These are phyloP conservation scores for Calonectria pseudoreteaudii DNA, from an alignment of 2,329 filamentous ascomycete species.

Conservation along the genomic window DNA sequence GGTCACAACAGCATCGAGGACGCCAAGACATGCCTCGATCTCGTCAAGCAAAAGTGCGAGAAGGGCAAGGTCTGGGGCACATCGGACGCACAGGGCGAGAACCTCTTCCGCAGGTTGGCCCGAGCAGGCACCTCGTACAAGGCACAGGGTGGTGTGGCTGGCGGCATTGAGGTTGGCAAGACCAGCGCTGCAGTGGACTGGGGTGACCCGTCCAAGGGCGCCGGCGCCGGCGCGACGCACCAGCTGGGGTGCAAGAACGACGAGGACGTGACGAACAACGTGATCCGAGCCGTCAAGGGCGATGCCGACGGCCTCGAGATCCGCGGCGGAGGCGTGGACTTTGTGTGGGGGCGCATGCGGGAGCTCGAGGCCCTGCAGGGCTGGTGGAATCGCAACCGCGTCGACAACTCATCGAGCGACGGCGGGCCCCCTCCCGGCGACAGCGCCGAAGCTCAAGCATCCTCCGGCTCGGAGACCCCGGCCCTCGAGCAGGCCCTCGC, in stretches of 20 bases:
- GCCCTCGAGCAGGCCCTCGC: conserved; percentile 60
- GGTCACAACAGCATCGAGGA: conserved; percentile 97
- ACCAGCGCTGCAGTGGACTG: conserved; percentile 87
- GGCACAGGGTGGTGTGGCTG: conserved; percentile 67
- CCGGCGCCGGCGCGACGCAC: conserved; percentile 67
- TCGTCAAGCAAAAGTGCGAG: conserved; percentile 96
- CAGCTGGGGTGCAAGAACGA: conserved; percentile 69
- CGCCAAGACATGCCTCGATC: conserved; percentile 88
- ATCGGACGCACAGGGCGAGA: conserved; percentile 82
- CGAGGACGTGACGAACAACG: conserved; percentile 66
- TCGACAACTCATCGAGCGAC: conserved; percentile 49
- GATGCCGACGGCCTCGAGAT: conserved; percentile 69
- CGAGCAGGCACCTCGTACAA: conserved; percentile 73
- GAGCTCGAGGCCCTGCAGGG: conserved; percentile 74
- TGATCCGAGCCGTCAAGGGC: conserved; percentile 70
- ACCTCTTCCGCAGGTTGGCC: conserved; percentile 86
- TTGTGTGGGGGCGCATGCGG: conserved; percentile 75
- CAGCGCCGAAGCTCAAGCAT: conserved; percentile 13
- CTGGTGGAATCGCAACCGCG: conserved; percentile 73
- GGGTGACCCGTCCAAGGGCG: conserved; percentile 78
- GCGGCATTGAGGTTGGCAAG: conserved; percentile 67
- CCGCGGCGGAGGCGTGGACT: conserved; percentile 71
- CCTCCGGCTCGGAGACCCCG: conserved; percentile 30
- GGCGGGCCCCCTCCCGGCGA: conserved; percentile 48
- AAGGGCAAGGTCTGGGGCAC: conserved; percentile 90